Conservation (phyloP, 768 basidiomycete genomes). For the Rubroboletus pulcherrimus region DNA sequence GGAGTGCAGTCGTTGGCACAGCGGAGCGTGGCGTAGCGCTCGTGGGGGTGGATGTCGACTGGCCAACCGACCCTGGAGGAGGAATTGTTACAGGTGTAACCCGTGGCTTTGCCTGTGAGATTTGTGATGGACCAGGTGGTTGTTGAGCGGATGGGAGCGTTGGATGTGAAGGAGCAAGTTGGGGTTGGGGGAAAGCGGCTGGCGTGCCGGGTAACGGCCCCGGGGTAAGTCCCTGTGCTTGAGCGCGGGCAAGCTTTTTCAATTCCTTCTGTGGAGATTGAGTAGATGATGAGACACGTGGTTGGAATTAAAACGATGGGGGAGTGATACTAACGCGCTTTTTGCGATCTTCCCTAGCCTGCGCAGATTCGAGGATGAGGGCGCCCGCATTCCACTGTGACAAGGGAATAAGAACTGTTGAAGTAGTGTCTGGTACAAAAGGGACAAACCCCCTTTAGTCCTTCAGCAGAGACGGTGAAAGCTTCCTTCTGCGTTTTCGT, state of each 20-base stretch:
- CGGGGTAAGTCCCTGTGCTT: slow-evolving; percentile 31
- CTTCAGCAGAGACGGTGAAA: slow-evolving; percentile 68
- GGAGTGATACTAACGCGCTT: slow-evolving; percentile 53
- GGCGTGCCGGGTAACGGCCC: slow-evolving; percentile 23
- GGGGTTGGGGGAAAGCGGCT: slow-evolving; percentile 33
- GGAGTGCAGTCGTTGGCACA: slow-evolving; percentile 22
- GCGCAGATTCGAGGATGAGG: slow-evolving; percentile 63
- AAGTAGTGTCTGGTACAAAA: slow-evolving; percentile 12
- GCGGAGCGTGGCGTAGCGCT: slow-evolving; percentile 30
- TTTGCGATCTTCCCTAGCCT: slow-evolving; percentile 75
- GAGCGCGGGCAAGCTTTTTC: slow-evolving; percentile 61
- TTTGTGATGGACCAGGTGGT: slow-evolving; percentile 16
- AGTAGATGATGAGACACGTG: slow-evolving; percentile 10
- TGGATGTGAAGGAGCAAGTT: slow-evolving; percentile 24
- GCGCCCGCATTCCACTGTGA: slow-evolving; percentile 63
- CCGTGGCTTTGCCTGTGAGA: slow-evolving; percentile 23
- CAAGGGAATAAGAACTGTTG: slow-evolving; percentile 8
- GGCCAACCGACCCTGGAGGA: slow-evolving; percentile 22
- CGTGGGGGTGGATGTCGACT: slow-evolving; percentile 32
- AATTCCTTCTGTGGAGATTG: slow-evolving; percentile 56
- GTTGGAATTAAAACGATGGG: not conserved
- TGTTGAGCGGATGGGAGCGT: slow-evolving; percentile 22
- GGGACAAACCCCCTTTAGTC: slow-evolving; percentile 63
- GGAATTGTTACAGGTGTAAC: slow-evolving; percentile 34
- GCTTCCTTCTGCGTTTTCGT: slow-evolving; percentile 64